A percentile compares a stretch with the other conserved stretches of the same genome.
phyloP scores from a whole-genome alignment of 345 rosid species.

The thale cress (Arabidopsis thaliana) region TAIR10.1 NC_003074.8:2751001-2751500 shows the following conservation, averaged over 20 bases:
- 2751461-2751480: slow-evolving; percentile 78
- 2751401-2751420: slow-evolving; percentile 92
- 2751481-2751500: slow-evolving; percentile 82
- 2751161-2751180: slow-evolving; percentile 77
- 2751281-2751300: slow-evolving; percentile 92
- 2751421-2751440: slow-evolving; percentile 89
- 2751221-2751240: slow-evolving; percentile 75
- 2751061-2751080: slow-evolving; percentile 48
- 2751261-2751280: slow-evolving; percentile 94
- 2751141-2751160: slow-evolving; percentile 86
- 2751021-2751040: background rate
- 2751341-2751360: background rate
- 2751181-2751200: slow-evolving; percentile 96
- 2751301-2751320: slow-evolving; percentile 94
- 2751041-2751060: slow-evolving; percentile 14
- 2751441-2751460: slow-evolving; percentile 97
- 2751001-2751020: background rate
- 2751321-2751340: background rate
- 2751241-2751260: slow-evolving; percentile 97
- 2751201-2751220: slow-evolving; percentile 95
- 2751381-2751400: slow-evolving; percentile 75
- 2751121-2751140: slow-evolving; percentile 84
- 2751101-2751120: slow-evolving; percentile 80
- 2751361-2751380: slow-evolving; percentile 28
- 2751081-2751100: slow-evolving; percentile 53